Conservation (phyloP, 768 basidiomycete genomes). For the Naganishia onofrii region DNA sequence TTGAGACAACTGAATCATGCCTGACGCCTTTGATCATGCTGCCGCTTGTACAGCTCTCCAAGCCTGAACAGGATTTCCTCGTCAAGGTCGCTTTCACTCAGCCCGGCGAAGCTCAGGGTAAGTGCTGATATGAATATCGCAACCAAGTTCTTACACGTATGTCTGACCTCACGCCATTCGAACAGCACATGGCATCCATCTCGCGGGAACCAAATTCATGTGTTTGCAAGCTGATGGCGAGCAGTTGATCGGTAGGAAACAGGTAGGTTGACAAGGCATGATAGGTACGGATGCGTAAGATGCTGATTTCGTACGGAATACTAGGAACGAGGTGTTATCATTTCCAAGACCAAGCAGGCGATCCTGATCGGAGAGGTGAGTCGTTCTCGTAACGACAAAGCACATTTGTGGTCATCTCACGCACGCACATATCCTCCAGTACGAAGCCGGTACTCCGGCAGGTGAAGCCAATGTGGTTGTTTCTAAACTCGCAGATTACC, state of each 20-base stretch:
- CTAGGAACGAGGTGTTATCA: conserved; percentile 66
- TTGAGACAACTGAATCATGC: background rate
- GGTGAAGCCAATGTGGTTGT: conserved; percentile 66
- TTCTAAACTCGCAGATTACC: conserved; percentile 72
- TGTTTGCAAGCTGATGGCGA: conserved; percentile 58
- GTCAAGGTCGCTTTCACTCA: conserved; percentile 57
- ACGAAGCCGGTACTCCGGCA: conserved; percentile 64
- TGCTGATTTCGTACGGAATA: conserved; percentile 10
- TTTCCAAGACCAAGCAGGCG: conserved; percentile 82
- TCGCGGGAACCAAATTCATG: conserved; percentile 74
- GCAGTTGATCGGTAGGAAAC: conserved; percentile 73
- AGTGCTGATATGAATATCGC: conserved; percentile 4
- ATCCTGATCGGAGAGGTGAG: conserved; percentile 67
- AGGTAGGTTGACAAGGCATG: conserved; percentile 56
- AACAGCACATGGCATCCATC: conserved; percentile 61
- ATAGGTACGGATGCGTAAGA: too few relatives aligned
- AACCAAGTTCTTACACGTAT: too few relatives aligned
- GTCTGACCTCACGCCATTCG: too few relatives aligned
- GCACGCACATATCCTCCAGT: conserved; percentile 50
- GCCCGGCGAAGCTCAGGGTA: conserved; percentile 53
- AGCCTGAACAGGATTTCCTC: conserved; percentile 65
- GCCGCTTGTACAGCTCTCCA: conserved; percentile 58
- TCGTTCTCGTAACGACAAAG: background rate
- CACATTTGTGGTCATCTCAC: background rate
- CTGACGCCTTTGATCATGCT: background rate